These are phyloP conservation scores for Macrophomina pseudophaseolina DNA, from an alignment of 2,329 filamentous ascomycete species.

Conservation along the genomic window DNA sequence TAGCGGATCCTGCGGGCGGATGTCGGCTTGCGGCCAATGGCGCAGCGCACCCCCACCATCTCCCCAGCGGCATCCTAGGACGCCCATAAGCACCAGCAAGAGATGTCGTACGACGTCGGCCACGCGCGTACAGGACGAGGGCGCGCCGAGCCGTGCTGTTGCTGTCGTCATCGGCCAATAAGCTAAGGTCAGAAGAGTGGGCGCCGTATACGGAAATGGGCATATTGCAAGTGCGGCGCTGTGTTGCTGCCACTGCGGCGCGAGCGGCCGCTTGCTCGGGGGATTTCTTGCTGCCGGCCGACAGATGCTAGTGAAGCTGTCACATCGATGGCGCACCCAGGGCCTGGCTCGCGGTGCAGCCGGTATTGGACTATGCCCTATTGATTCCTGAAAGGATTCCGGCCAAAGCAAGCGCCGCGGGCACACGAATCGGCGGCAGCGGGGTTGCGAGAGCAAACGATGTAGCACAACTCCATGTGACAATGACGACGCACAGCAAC, in stretches of 20 bases:
- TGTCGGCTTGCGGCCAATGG: slow-evolving; percentile 4
- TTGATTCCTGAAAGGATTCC: slow-evolving; percentile 16
- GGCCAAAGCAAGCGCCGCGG: background rate
- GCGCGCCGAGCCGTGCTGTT: slow-evolving; percentile 15
- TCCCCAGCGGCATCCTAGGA: background rate
- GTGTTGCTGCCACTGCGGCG: background rate
- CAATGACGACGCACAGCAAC: background rate
- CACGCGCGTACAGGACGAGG: slow-evolving; percentile 7
- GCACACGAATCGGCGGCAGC: background rate
- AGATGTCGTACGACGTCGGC: slow-evolving; percentile 14
- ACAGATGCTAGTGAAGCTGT: background rate
- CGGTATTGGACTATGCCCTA: slow-evolving; percentile 2
- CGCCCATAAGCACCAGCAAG: slow-evolving; percentile 3
- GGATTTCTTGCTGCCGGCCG: background rate
- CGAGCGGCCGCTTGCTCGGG: background rate
- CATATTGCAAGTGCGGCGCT: slow-evolving; percentile 15
- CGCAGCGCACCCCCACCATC: slow-evolving; percentile 11
- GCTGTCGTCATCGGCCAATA: slow-evolving; percentile 19
- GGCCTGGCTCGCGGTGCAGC: slow-evolving; percentile 6
- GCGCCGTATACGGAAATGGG: slow-evolving; percentile 10
- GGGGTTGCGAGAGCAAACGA: background rate
- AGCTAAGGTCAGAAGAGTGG: background rate
- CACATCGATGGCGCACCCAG: slow-evolving; percentile 7
- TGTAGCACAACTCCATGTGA: background rate
- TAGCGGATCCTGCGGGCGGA: slow-evolving; percentile 14